Conservation (phyloP, 169 alveolate genomes). For the Eimeria falciformis region DNA sequence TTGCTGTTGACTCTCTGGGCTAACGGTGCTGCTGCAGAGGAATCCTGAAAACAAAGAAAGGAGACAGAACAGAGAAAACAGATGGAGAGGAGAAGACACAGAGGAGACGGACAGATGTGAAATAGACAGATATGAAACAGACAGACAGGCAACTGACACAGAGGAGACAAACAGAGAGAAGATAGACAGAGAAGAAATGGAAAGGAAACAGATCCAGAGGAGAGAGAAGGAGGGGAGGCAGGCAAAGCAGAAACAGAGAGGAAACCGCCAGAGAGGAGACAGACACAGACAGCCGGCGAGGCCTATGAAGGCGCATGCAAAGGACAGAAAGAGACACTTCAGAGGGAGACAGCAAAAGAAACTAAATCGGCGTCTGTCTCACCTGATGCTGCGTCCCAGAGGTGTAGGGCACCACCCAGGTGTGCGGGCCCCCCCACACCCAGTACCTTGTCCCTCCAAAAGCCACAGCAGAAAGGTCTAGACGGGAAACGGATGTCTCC, state of each 20-base stretch:
- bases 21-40: conserved; percentile 29
- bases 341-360: neutral
- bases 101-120: neutral
- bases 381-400: conserved; percentile 65
- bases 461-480: conserved; percentile 51
- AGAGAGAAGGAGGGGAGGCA: neutral
- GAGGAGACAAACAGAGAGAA: too few relatives aligned
- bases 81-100: neutral
- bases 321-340: neutral
- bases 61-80: neutral
- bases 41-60: neutral
- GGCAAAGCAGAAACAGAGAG: neutral
- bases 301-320: neutral
- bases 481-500: conserved; percentile 17
- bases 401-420: conserved; percentile 64
- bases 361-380: neutral
- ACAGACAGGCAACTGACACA: neutral
- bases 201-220: too few relatives aligned
- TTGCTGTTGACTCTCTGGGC: neutral
- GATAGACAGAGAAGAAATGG: too few relatives aligned
- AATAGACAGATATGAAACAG: neutral
- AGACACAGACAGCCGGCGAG: neutral
- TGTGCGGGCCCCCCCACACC: conserved; percentile 77
- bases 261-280: neutral
- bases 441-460: conserved; percentile 69